Percentiles rank a stretch among this genome's conserved stretches.
These are phyloP conservation scores for Trichoderma gamsii DNA, from an alignment of 495 filamentous ascomycete species.

Conservation along the genomic window DNA sequence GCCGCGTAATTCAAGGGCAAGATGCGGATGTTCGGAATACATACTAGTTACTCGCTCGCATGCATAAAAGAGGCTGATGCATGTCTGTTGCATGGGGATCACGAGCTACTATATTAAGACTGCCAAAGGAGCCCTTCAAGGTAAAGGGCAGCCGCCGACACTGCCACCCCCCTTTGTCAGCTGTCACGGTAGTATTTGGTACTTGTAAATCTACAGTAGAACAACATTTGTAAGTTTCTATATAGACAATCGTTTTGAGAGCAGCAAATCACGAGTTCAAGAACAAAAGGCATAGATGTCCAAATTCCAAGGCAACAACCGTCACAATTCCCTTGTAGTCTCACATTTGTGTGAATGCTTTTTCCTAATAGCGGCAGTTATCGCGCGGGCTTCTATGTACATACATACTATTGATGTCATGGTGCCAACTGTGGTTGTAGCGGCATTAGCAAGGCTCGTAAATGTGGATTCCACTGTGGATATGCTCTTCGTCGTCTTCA, in stretches of 20 bases:
- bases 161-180: slow-evolving; percentile 9
- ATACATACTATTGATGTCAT: background rate
- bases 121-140: background rate
- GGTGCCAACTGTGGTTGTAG: background rate
- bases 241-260: background rate
- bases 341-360: too few species aligned
- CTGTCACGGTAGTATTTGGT: background rate
- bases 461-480: background rate
- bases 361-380: background rate
- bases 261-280: background rate
- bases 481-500: background rate
- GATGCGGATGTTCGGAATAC: too few species aligned
- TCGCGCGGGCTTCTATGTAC: background rate
- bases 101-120: background rate
- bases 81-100: background rate
- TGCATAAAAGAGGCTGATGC: background rate
- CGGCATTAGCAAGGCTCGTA: background rate
- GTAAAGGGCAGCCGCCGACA: background rate
- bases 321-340: too few species aligned
- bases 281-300: too few species aligned
- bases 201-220: background rate
- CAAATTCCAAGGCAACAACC: too few species aligned
- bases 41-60: too few species aligned
- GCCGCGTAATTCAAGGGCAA: background rate
- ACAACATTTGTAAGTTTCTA: too few species aligned